A percentile compares a stretch with the other conserved stretches of the same genome.
Evolutionary conservation across 140 eudicot genomes (phyloP).

Genomic region (Flaveria floridana): DNA sequence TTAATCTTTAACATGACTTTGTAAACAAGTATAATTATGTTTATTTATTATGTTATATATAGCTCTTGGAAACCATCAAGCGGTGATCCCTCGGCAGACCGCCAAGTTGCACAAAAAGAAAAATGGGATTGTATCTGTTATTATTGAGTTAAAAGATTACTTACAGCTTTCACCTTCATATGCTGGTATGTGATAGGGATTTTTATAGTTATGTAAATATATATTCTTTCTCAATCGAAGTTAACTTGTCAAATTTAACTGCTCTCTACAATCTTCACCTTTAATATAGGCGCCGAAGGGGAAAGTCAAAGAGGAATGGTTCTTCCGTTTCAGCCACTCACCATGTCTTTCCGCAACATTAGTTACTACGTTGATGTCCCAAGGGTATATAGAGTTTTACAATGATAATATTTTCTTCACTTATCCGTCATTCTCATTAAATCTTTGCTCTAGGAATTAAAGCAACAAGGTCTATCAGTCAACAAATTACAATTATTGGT

Average conservation of each 20-base stretch:
- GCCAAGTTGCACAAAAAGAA: conserved; percentile 40
- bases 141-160: conserved; percentile 60
- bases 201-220: not conserved
- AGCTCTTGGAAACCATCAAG: conserved; percentile 76
- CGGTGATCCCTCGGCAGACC: conserved; percentile 42
- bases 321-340: conserved; percentile 86
- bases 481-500: conserved; percentile 68
- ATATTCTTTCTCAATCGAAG: not conserved
- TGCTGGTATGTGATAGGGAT: conserved; percentile 48
- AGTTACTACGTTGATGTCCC: conserved; percentile 76
- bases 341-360: conserved; percentile 76
- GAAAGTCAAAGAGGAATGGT: conserved; percentile 72
- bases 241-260: not conserved
- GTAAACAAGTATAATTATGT: not conserved
- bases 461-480: conserved; percentile 53
- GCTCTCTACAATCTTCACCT: not conserved
- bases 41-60: conserved; percentile 17
- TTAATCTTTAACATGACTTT: not conserved
- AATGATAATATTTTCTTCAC: not conserved
- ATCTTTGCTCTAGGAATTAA: conserved; percentile 55
- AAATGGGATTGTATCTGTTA: conserved; percentile 35
- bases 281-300: conserved; percentile 40
- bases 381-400: conserved; percentile 41
- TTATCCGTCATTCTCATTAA: conserved; percentile 1
- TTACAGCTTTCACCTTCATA: conserved; percentile 67